Base-by-base conservation (phyloP, 176 grass and related monocot genomes). In the Elaeis guineensis region DNA sequence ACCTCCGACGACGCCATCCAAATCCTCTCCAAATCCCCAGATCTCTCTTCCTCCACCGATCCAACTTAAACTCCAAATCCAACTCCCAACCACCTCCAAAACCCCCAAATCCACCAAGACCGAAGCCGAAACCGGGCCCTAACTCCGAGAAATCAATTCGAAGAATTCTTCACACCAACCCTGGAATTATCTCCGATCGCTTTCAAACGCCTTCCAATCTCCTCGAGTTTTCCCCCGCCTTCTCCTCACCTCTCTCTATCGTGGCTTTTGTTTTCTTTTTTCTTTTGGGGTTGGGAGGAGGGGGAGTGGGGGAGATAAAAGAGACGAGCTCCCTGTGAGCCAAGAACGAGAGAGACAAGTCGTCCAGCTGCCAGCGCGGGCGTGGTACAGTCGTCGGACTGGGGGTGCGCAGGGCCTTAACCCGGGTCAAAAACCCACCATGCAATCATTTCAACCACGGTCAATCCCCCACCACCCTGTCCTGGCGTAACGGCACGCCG, bases 31-130 rank as follows among this genome's bases (percentile, higher is more conserved):
- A 49, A 25, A 26, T 1, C 51, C 62, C 9, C 26, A 44, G 11
- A 44, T 44, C 9, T 30, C 35, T 9, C 51, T 19, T 54, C 50
- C 70, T 8, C 64, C 20, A 56, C 32, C 3, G 56, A 16, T 17
- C 15, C 68, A 0, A 57, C 29, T 21, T 50, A 52, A 16, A 14
- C 35, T 11, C 35, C 8, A 44, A 80, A 74, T 69, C 19, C 65
- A 61, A 89, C 83, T 80, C 80, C 53, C 69, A 16, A 7, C 39
- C 11, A 51, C 54, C 61, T 19, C 14, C 52, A 8, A 54, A 50
- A 12, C 8, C 35, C 7, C 35, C 6, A 16, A 30, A 11, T 21
- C 16, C 52, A 55, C 0, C 18, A 8, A 68, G 52, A 68, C 29
- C 49, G 17, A 52, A 64, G 17, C 20, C 18, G 6, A 55, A 39